Evolutionary conservation across 108 stramenopile genomes (phyloP).

Genomic region (Cylindrotheca closterium): DNA sequence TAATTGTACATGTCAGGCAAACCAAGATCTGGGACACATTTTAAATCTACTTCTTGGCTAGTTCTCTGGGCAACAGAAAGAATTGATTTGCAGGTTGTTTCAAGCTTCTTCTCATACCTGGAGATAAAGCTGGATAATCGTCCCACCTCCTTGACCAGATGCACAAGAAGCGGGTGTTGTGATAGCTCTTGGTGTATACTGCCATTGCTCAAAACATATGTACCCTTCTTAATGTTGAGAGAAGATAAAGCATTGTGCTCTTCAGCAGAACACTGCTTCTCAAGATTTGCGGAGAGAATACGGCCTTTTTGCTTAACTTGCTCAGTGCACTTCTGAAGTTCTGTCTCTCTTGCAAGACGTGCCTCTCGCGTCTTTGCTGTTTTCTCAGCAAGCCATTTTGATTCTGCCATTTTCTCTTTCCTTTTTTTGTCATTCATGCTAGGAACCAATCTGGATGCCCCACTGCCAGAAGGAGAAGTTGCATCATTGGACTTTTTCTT

Average conservation of each 20-base stretch:
- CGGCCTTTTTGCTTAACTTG: neutral
- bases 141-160: constrained; percentile 29
- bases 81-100: constrained; percentile 31
- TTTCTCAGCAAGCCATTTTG: constrained; percentile 9
- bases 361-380: constrained; percentile 10
- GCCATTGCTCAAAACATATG: neutral
- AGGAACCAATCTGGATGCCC: no score
- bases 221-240: neutral
- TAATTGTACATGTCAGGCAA: constrained; percentile 21
- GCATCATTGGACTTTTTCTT: neutral
- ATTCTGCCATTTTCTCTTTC: constrained; percentile 4
- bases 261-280: neutral
- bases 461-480: no score
- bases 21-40: constrained; percentile 2
- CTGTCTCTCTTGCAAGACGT: constrained; percentile 14
- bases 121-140: constrained; percentile 26
- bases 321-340: neutral
- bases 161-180: constrained; percentile 8
- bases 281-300: neutral
- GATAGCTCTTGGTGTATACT: constrained; percentile 1
- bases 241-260: neutral
- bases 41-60: constrained; percentile 8
- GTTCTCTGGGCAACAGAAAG: constrained; percentile 11
- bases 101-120: constrained; percentile 32
- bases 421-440: constrained; percentile 1